Evolutionary conservation across 768 basidiomycete genomes (phyloP).

Genomic region (Dacryopinax spathularia): DNA sequence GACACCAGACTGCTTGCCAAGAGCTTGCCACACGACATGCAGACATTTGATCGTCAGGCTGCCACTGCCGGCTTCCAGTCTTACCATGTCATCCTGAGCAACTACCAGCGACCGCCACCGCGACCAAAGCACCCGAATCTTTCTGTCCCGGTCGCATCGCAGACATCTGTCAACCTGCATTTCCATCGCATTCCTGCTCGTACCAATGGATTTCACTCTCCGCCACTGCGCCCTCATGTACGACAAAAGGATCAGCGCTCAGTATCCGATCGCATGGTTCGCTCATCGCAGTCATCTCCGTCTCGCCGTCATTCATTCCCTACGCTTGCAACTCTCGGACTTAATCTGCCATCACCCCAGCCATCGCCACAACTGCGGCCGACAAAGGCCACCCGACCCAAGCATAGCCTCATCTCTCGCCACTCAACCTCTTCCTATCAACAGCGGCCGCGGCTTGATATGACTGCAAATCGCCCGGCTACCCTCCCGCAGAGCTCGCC

Average conservation of each 20-base stretch:
- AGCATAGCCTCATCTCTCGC: neutral
- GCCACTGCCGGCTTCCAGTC: neutral
- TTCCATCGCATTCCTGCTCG: neutral
- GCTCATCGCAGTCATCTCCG: neutral
- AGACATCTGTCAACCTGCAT: neutral
- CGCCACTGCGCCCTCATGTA: neutral
- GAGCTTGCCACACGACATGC: neutral
- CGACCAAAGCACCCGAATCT: neutral
- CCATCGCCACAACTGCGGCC: neutral
- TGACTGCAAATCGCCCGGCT: neutral
- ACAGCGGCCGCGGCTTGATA: neutral
- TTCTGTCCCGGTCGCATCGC: neutral
- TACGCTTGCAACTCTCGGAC: neutral
- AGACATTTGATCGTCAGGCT: neutral
- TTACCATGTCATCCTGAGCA: neutral
- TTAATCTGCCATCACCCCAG: conserved; percentile 1
- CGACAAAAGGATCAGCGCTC: neutral
- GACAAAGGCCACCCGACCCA: neutral
- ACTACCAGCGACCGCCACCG: neutral
- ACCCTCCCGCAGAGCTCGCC: neutral
- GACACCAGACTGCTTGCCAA: neutral
- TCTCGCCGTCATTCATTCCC: neutral
- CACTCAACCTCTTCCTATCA: neutral
- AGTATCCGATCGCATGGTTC: neutral
- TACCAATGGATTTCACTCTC: neutral